Conservation (phyloP, 2,329 filamentous ascomycete species). For the Fusarium udum region DNA sequence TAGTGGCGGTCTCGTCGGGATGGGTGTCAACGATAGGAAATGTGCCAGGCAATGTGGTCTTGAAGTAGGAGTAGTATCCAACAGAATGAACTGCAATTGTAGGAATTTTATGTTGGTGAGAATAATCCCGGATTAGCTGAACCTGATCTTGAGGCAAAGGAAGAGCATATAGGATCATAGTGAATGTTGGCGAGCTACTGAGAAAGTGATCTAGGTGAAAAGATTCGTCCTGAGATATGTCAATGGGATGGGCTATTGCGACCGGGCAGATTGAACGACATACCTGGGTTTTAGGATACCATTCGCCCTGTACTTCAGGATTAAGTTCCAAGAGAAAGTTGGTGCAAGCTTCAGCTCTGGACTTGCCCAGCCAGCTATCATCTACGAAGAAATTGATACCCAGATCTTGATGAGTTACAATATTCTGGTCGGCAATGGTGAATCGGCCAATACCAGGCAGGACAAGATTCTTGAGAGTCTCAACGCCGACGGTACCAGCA, state of each 20-base stretch:
- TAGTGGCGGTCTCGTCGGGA: conserved; percentile 84
- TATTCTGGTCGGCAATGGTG: conserved; percentile 83
- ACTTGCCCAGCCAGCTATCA: conserved; percentile 77
- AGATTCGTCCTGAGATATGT: conserved; percentile 38
- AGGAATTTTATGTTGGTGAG: conserved; percentile 70
- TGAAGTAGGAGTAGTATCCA: conserved; percentile 92
- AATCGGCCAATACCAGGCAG: conserved; percentile 92
- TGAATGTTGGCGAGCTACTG: conserved; percentile 55
- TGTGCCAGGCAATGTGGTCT: conserved; percentile 76
- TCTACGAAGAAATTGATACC: conserved; percentile 98
- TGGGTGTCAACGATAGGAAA: conserved; percentile 97
- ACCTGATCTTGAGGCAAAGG: conserved; percentile 59
- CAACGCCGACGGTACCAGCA: conserved; percentile 85
- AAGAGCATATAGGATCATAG: conserved; percentile 64
- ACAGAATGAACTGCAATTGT: conserved; percentile 86
- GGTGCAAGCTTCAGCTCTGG: conserved; percentile 80
- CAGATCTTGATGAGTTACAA: conserved; percentile 83
- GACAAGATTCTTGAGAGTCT: conserved; percentile 97
- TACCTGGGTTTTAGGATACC: conserved; percentile 61
- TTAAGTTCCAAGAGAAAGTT: conserved; percentile 87
- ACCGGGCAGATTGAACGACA: background rate
- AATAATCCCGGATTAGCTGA: conserved; percentile 58
- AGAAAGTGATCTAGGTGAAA: conserved; percentile 55
- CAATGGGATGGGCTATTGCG: background rate
- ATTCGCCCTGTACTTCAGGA: conserved; percentile 86